Conservation (phyloP, 2,329 filamentous ascomycete species). For the Ophiostoma ips region DNA sequence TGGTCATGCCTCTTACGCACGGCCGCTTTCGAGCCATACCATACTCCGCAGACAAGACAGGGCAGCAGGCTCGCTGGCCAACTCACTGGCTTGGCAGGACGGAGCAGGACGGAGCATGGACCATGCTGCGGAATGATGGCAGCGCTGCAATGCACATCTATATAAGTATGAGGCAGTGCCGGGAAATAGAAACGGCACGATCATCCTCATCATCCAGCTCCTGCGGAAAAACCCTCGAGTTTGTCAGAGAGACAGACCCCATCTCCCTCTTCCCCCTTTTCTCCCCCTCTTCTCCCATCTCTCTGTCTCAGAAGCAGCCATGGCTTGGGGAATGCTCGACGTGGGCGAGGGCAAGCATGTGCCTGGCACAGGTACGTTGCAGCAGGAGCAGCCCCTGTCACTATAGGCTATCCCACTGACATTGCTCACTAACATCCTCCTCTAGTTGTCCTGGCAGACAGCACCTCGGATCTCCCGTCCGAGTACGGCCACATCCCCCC, state of each 20-base stretch:
- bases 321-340: slow-evolving; percentile 36
- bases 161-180: background rate
- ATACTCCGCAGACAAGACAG: too few species aligned
- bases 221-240: background rate
- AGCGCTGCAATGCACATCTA: background rate
- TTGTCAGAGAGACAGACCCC: background rate
- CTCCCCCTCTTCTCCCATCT: too few species aligned
- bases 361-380: slow-evolving; percentile 31
- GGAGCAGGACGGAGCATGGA: too few species aligned
- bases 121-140: background rate
- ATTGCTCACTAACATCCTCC: background rate
- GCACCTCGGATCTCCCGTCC: slow-evolving; percentile 30
- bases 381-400: too few species aligned
- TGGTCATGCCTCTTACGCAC: too few species aligned
- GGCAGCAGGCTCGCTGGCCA: too few species aligned
- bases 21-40: too few species aligned
- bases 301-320: slow-evolving; percentile 11
- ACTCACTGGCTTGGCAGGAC: too few species aligned
- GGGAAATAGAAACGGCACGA: background rate
- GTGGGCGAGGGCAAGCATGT: slow-evolving; percentile 29
- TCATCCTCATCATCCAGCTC: background rate
- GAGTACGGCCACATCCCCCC: slow-evolving; percentile 30
- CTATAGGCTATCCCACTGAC: background rate
- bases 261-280: background rate
- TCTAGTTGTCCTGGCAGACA: slow-evolving; percentile 31